These are phyloP conservation scores for Nicotiana obtusifolia DNA, from an alignment of 257 asterid species.

Conservation along the genomic window DNA sequence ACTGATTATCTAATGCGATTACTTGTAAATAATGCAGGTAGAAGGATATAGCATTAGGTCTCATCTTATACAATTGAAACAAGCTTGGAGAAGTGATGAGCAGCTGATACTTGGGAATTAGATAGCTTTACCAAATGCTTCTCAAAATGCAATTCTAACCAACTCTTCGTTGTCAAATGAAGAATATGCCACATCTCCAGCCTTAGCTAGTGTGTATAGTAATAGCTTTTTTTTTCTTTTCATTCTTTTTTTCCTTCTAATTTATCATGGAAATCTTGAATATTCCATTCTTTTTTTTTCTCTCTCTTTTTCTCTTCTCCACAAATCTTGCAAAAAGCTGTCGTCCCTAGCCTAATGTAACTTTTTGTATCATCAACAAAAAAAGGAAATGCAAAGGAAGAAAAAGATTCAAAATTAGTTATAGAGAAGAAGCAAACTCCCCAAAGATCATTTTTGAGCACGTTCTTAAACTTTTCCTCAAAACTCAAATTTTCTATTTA, in stretches of 20 bases:
- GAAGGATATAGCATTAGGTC: slow-evolving; percentile 77
- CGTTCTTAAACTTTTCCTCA: not conserved
- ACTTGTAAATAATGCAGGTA: slow-evolving; percentile 39
- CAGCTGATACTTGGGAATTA: slow-evolving; percentile 23
- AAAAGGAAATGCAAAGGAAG: slow-evolving; percentile 17
- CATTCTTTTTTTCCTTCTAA: not conserved
- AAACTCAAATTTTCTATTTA: not conserved
- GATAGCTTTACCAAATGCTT: slow-evolving; percentile 9
- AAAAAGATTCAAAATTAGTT: not conserved
- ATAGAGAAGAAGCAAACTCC: not conserved
- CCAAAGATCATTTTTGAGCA: not conserved
- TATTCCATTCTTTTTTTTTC: not conserved
- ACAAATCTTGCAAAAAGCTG: slow-evolving; percentile 12
- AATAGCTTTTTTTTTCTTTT: slow-evolving; percentile 4
- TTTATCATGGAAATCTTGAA: slow-evolving; percentile 12
- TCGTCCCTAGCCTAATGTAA: slow-evolving; percentile 16
- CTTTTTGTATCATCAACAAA: slow-evolving; percentile 20
- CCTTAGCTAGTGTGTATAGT: slow-evolving; percentile 10
- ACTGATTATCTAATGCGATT: not conserved
- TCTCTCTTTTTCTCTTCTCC: not conserved
- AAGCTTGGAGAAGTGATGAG: slow-evolving; percentile 33
- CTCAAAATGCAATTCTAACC: slow-evolving; percentile 24
- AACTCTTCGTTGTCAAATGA: not conserved
- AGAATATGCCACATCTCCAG: not conserved
- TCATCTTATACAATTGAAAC: slow-evolving; percentile 59